phyloP scores from a whole-genome alignment of 2,329 filamentous ascomycete species.

The Akanthomyces lecanii region DNA sequence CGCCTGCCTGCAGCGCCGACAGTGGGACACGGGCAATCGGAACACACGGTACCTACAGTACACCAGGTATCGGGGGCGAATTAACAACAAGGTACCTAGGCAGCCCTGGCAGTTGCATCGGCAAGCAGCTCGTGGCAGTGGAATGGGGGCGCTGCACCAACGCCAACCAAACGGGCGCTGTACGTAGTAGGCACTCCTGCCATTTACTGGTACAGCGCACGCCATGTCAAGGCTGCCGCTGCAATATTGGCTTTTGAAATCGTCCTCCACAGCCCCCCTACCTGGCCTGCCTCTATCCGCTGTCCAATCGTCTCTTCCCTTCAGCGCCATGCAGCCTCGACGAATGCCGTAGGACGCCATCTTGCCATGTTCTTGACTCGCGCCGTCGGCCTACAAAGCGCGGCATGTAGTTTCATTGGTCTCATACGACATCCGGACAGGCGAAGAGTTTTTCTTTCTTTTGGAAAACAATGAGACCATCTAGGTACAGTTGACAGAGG shows the following conservation, averaged over 20 bases:
- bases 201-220: no score
- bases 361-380: neutral
- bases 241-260: no score
- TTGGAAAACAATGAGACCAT: neutral
- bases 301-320: neutral
- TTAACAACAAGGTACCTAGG: neutral
- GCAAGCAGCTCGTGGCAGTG: no score
- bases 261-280: neutral
- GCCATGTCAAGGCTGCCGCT: no score
- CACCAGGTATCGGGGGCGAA: neutral
- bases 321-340: slow-evolving; percentile 3
- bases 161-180: no score
- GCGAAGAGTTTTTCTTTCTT: no score
- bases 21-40: neutral
- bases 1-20: neutral
- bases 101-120: no score
- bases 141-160: no score
- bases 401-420: neutral
- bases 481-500: neutral
- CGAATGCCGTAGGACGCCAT: neutral
- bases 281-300: neutral
- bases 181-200: no score
- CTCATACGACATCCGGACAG: neutral
- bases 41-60: neutral
- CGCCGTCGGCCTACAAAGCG: neutral